phyloP scores from a whole-genome alignment of 306 rosid species.

The Erythrophleum fordii region DNA sequence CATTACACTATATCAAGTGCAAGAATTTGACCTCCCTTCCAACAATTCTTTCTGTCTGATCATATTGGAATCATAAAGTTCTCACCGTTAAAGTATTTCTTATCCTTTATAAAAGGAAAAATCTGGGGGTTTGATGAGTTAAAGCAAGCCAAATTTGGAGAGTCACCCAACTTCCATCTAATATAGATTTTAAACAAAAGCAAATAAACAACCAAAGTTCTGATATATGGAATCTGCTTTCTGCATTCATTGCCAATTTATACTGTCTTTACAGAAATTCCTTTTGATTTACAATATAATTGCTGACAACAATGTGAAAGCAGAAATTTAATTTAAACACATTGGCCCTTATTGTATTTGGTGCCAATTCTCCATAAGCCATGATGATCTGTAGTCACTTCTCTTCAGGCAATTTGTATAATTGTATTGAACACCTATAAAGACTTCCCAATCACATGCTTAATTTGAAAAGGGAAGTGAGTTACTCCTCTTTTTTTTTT shows the following conservation, averaged over 20 bases:
- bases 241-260: slow-evolving; percentile 31
- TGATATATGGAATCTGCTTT: slow-evolving; percentile 11
- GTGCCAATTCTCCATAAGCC: slow-evolving; percentile 33
- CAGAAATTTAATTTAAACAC: neutral
- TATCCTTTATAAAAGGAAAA: neutral
- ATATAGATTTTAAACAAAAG: neutral
- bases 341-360: neutral
- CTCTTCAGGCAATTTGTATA: slow-evolving; percentile 20
- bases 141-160: neutral
- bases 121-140: neutral
- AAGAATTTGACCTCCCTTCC: too few relatives aligned
- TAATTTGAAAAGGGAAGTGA: neutral
- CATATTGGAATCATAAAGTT: neutral
- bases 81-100: neutral
- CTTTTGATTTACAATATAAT: slow-evolving; percentile 39
- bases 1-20: too few relatives aligned
- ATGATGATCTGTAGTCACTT: slow-evolving; percentile 23
- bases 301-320: neutral
- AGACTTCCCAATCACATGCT: slow-evolving; percentile 29
- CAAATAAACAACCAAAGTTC: neutral
- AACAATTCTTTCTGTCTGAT: neutral
- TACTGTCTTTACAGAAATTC: slow-evolving; percentile 7
- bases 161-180: neutral
- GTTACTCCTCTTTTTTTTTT: slow-evolving; percentile 19
- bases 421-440: slow-evolving; percentile 4